Evolutionary conservation across 1,284 basidiomycete genomes (phyloP).

Genomic region (Ustilago vetiveriae): DNA sequence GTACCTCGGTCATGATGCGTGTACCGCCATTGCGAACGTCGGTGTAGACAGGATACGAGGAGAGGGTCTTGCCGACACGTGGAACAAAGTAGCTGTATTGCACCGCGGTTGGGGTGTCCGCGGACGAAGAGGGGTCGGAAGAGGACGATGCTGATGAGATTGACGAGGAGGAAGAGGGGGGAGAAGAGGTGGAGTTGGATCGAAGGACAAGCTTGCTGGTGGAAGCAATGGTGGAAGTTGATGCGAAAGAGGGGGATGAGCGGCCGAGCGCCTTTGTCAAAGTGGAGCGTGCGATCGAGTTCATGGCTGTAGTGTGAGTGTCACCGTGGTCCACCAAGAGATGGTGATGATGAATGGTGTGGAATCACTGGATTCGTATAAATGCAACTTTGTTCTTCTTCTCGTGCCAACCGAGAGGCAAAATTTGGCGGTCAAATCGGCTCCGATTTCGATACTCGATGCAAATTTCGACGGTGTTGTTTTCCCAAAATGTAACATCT

Average conservation of each 20-base stretch:
- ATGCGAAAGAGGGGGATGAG: slow-evolving; percentile 1
- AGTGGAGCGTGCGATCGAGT: slow-evolving; percentile 14
- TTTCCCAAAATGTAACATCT: too few species aligned
- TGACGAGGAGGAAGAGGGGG: slow-evolving; percentile 4
- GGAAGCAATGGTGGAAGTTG: slow-evolving; percentile 20
- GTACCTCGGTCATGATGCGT: slow-evolving; percentile 44
- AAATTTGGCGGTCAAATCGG: too few species aligned
- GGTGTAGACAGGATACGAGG: slow-evolving; percentile 54
- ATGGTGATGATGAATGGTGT: not conserved
- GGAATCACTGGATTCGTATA: too few species aligned
- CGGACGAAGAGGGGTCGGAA: not conserved
- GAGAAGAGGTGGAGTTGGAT: slow-evolving; percentile 18
- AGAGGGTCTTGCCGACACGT: slow-evolving; percentile 45
- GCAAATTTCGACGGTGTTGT: too few species aligned
- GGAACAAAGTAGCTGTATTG: slow-evolving; percentile 54
- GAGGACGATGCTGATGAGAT: not conserved
- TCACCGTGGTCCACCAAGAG: not conserved
- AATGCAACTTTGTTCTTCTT: too few species aligned
- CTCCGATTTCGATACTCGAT: too few species aligned
- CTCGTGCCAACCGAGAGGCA: too few species aligned
- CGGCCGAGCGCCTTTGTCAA: slow-evolving; percentile 12
- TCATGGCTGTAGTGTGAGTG: slow-evolving; percentile 11
- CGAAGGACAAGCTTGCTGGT: slow-evolving; percentile 18
- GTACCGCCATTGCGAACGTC: slow-evolving; percentile 50
- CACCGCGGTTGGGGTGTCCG: slow-evolving; percentile 16